A percentile compares a stretch with the other conserved stretches of the same genome.
These are phyloP conservation scores for Rhizopus sp. DNA, from an alignment of 371 early-diverging fungal species.

Conservation along the genomic window DNA sequence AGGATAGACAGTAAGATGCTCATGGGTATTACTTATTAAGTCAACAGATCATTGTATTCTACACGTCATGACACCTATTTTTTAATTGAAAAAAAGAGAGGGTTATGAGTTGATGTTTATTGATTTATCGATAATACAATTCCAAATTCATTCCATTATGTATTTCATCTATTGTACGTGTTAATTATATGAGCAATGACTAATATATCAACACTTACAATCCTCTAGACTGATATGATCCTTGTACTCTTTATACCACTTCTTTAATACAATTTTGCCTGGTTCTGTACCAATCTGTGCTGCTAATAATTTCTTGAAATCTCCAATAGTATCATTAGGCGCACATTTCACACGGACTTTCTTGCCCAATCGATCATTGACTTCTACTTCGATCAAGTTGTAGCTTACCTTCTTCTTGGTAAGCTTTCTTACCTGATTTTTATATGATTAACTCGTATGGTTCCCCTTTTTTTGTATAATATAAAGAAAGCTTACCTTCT, in stretches of 20 bases:
- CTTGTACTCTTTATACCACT: constrained; percentile 90
- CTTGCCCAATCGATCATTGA: constrained; percentile 92
- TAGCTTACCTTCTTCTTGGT: constrained; percentile 28
- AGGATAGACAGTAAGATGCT: too few relatives aligned
- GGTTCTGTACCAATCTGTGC: constrained; percentile 93
- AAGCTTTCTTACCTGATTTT: constrained; percentile 17
- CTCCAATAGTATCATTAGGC: constrained; percentile 86
- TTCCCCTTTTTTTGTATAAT: background rate
- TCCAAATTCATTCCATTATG: constrained; percentile 93
- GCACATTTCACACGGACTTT: constrained; percentile 89
- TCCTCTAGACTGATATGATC: constrained; percentile 94
- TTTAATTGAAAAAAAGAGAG: background rate
- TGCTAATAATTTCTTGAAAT: constrained; percentile 90
- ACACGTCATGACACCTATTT: too few relatives aligned
- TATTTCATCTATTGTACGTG: constrained; percentile 68
- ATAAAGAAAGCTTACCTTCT: constrained; percentile 4
- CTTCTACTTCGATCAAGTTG: constrained; percentile 68
- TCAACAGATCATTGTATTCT: too few relatives aligned
- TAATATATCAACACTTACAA: constrained; percentile 52
- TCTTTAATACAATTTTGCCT: constrained; percentile 90
- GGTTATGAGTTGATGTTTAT: background rate
- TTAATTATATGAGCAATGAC: background rate
- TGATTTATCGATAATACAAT: constrained; percentile 66
- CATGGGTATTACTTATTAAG: too few relatives aligned
- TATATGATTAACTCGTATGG: background rate